Base-by-base conservation (phyloP, 2,329 filamentous ascomycete genomes). In the Hirsutella thompsonii region DNA sequence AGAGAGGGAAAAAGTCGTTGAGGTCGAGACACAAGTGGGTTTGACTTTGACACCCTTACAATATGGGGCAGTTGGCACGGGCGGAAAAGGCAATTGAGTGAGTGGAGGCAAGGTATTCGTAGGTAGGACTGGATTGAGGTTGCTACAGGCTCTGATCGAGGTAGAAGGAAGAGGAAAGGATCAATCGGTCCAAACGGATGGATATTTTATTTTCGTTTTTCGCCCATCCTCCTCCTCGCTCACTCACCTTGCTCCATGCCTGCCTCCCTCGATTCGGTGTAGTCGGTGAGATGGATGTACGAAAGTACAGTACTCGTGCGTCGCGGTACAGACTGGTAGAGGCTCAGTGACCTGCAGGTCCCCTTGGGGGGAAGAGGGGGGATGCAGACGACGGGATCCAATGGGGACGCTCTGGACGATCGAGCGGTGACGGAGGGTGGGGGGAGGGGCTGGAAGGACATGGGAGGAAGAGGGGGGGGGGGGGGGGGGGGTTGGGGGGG, bases 251-350 rank as follows among this genome's bases (percentile, higher is more conserved):
- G 11, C n/a, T n/a, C 19, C 23, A 14, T 16, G 29, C n/a, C 21
- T 29, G 19, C 30, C n/a, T 26, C 13, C 14, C 35, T 38, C 21
- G 39, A 16, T 45, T 48, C 46, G 47, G 47, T 49, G 42, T 45
- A 48, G 47, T 49, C 47, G 47, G 47, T 48, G 46, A 48, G 42
- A 39, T 39, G 23, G 23, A 26, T 26, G 28, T 26, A 38, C 18
- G 37, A 16, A 37, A 8, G 28, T 14, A 32, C 18, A 8, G 28
- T 14, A 32, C 18, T 10, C 3, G 16, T 14, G 8, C 14, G 18
- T 21, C 20, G 16, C 18, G 20, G 20, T 29, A 32, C 18, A 29
- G 28, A 6, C 30, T 6, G 20, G 20, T 29, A 32, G 20, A 29
- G 28, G 9, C 30, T 6, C 20, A 29, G 23, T 30, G 37, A 8